Evolutionary conservation across 129 eudicot species (phyloP), one percentile per base, ranked within the genome.

Genomic region (Centella asiatica): DNA sequence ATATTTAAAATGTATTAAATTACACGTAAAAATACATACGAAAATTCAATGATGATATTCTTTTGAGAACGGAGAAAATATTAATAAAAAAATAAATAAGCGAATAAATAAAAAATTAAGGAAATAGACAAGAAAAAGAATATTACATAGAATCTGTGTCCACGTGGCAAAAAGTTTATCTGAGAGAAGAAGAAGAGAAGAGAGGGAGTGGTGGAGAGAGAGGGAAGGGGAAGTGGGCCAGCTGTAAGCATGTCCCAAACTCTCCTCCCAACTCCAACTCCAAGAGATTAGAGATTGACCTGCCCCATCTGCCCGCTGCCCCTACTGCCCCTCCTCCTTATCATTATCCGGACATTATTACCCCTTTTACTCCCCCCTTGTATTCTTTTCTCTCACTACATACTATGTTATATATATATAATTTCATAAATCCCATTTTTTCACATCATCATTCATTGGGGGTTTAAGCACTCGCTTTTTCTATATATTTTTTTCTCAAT

Each of bases 231-330:
- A 31, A 56, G 27, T 56, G 62, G 62, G 12, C 62, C 62, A 32
- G 9, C 36, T 56, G 62, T 7, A 17, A 28, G 19, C 58, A 14
- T 53, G 13, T 54, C 60, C 57, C 34, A 32, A 51, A 51, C 57
- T 51, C 57, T n/a, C n/a, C n/a, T n/a, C n/a, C n/a, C n/a, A n/a
- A n/a, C n/a, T n/a, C n/a, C n/a, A 23, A 8, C 29, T 28, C 70
- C 62, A 57, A 60, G 55, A 74, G 67, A 69, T 78, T 61, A 57
- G 62, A 69, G 77, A 61, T 72, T 39, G 6, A 74, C 68, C 74
- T 74, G 67, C 60, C 45, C 24, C 4, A 46, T 23, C 5, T 13
- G 20, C 52, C 5, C 52, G 6, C 20, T 45, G 22, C 18, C 20
- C 24, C 52, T 46, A 10, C 23, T 20, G 23, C 20, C 54, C 11